Base-by-base conservation (phyloP, 1,284 basidiomycete species). In the Cystobasidiaceae sp. region DNA sequence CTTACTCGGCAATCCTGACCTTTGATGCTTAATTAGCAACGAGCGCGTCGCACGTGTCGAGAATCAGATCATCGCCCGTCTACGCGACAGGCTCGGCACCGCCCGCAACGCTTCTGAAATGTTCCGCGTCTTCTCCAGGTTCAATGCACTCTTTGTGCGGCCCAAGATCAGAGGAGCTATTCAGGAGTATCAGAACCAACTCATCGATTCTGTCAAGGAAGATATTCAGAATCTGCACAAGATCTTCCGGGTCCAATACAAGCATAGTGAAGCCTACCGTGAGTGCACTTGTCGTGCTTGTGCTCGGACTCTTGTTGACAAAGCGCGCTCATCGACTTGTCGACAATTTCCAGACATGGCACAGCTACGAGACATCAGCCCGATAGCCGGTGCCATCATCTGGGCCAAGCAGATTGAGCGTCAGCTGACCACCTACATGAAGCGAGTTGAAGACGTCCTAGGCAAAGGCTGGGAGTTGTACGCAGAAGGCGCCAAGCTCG, bases 401-500 rank as follows among this genome's bases (percentile, higher is more conserved):
- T 99, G 96, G 94, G 94, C 94, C 0, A 85, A 89, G 8, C 94
- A 98, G 80, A 98, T 99, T 71, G 94, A 97, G 75, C 86, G 93
- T 6, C 96, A 99, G 77, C 84, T 99, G 13, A 82, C 89, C 70
- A 87, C 90, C 2, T 97, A 97, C 80, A 97, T 98, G 93, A 96
- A 93, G 77, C 89, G 93, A n/a, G 94, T 98, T 57, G 93, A 97
- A 75, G 94, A 97, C 75, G 96, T 98, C 2, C 86, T 99, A 11
- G 96, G 94, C 8, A 93, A 92, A 77, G 93, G 92, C 6, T 98
- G 94, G 94, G 93, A 97, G 76, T 85, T 93, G 68, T 98, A 98
- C 72, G 92, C 94, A n/a, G 94, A 99, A 73, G 96, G 96, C 5
- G 92, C 97, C 77, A 93, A 93, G 74, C 86, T 99, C 0, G 90